These are phyloP conservation scores for Tylopilus sp. DNA, from an alignment of 768 basidiomycete species.

Conservation along the genomic window DNA sequence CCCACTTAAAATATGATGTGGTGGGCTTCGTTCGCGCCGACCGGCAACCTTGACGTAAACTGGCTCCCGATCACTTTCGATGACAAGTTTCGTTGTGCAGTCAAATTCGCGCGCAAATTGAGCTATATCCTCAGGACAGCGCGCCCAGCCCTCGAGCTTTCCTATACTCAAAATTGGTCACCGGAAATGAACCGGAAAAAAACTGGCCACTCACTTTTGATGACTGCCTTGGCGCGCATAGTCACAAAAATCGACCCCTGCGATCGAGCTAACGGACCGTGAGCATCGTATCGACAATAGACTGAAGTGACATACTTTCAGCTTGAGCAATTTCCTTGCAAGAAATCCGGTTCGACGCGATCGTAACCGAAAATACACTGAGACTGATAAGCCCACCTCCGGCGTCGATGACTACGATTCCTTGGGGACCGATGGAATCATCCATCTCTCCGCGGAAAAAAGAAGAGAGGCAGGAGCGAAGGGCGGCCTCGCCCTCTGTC, in stretches of 20 bases:
- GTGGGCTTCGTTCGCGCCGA: background rate
- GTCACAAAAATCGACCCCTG: constrained; percentile 1
- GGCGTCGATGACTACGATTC: constrained; percentile 1
- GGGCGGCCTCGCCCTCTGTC: background rate
- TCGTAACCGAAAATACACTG: background rate
- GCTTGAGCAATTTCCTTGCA: background rate
- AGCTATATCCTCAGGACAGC: background rate
- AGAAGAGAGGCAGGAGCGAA: constrained; percentile 1
- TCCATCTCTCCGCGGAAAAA: background rate
- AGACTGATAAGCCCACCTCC: background rate
- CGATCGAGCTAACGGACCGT: background rate
- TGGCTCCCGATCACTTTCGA: background rate
- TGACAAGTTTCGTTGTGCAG: background rate
- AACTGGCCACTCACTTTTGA: background rate
- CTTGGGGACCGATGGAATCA: background rate
- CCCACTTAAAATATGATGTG: background rate
- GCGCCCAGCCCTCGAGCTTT: constrained; percentile 3
- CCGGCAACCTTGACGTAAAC: background rate
- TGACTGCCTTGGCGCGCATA: background rate
- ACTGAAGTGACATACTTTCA: background rate
- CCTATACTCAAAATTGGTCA: background rate
- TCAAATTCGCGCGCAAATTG: background rate
- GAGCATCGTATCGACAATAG: background rate
- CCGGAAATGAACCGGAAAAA: background rate
- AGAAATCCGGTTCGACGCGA: background rate